Base-by-base conservation (phyloP, 352 stramenopile species). In the Phytophthora pinifolia region DNA sequence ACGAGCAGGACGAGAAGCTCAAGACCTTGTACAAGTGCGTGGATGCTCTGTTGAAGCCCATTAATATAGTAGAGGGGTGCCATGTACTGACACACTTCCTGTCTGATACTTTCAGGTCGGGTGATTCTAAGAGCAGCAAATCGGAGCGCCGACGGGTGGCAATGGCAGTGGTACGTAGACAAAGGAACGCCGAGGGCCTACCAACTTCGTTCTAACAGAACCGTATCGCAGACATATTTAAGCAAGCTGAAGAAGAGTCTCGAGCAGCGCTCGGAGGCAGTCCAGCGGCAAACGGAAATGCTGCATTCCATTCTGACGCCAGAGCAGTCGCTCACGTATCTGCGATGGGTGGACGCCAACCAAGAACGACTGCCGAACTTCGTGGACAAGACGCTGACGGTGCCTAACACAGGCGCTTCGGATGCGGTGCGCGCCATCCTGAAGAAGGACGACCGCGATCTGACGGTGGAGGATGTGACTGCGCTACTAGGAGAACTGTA, bases 1-100 rank as follows among this genome's bases (percentile, higher is more conserved):
- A 96, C 55, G 86, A 96, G 32, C 86, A 96, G 59, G 86, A 96
- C 47, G 86, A 96, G 58, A 96, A 96, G 53, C 77, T 96, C 49
- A 92, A 92, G 62, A 78, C 78, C 4, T 52, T 93, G 6, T 95
- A 95, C 70, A 94, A 92, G 84, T 90, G 70, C 43, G 77, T 67
- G 31, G 7, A 12, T 8, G 9, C 10, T 47, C 8, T 18, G 3
- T 35, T 18, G 27, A 39, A 36, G n/a, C 33, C 14, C 9, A 34
- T 27, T 6, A 14, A 1, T 38, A 30, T 46, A 30, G 25, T 13
- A 17, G 6, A 15, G 12, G 12, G 9, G 18, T 31, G 18, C 35
- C 20, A 9, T 35, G 4, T 34, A 42, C 45, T 71, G 25, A 66
- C 47, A 1, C n/a, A 29, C 32, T 3, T 7, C 9, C 32, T 5